phyloP scores from a whole-genome alignment of 305 asterid genomes.

The Solanum chacoense region DNA sequence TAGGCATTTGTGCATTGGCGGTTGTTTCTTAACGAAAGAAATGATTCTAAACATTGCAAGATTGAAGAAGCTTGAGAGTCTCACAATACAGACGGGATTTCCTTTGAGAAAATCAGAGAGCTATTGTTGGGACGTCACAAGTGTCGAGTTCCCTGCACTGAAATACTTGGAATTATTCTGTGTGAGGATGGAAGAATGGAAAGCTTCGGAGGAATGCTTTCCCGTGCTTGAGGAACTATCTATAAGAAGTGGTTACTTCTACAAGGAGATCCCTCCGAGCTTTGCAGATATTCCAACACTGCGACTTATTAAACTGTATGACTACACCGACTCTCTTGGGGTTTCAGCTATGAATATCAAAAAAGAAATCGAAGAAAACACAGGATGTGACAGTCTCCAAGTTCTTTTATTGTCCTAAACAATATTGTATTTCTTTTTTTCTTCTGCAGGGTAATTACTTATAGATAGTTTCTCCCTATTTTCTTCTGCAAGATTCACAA shows the following conservation, averaged over 20 bases:
- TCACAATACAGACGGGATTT: no score
- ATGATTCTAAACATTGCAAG: neutral
- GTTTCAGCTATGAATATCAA: neutral
- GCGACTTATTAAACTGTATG: neutral
- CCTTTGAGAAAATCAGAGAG: no score
- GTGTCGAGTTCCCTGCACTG: neutral
- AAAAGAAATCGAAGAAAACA: neutral
- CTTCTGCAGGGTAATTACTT: no score
- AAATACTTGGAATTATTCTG: fast-evolving
- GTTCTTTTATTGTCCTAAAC: neutral
- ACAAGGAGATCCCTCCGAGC: neutral
- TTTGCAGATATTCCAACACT: neutral
- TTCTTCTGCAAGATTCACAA: no score
- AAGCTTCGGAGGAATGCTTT: neutral
- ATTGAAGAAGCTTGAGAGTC: neutral
- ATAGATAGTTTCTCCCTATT: no score
- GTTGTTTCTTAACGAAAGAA: neutral
- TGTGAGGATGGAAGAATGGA: neutral
- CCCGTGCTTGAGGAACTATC: neutral
- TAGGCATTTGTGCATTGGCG: neutral
- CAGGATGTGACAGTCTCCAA: neutral
- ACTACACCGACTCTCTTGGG: neutral
- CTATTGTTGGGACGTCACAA: neutral
- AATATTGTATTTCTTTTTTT: no score
- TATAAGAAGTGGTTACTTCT: neutral